Conservation (phyloP, 768 basidiomycete genomes). For the Fomitopsis serialis region DNA sequence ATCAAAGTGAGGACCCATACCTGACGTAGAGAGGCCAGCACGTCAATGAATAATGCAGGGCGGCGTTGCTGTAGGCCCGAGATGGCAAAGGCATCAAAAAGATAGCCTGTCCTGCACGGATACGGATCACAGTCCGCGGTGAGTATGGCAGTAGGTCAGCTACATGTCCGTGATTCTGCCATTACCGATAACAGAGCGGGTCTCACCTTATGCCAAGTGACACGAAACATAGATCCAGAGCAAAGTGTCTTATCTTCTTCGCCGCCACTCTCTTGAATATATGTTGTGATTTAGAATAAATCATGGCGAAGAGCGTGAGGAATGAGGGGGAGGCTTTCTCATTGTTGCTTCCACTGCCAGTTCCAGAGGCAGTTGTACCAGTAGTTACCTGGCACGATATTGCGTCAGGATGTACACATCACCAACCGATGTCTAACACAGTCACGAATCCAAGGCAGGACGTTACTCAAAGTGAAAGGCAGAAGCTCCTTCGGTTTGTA, state of each 20-base stretch:
- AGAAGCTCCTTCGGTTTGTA: too few species aligned
- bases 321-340: too few species aligned
- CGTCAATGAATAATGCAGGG: constrained; percentile 31
- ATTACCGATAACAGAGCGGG: background rate
- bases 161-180: constrained; percentile 5
- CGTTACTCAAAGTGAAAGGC: too few species aligned
- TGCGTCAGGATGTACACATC: too few species aligned
- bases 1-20: constrained; percentile 13
- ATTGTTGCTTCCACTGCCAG: too few species aligned
- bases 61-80: background rate
- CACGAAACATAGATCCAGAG: constrained; percentile 37
- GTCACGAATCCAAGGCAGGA: too few species aligned
- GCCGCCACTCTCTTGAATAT: background rate
- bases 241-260: constrained; percentile 25
- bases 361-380: too few species aligned
- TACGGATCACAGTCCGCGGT: too few species aligned
- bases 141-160: too few species aligned
- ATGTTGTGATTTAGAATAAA: background rate
- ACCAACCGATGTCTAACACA: too few species aligned
- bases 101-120: constrained; percentile 36
- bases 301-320: too few species aligned
- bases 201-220: constrained; percentile 36
- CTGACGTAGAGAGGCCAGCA: constrained; percentile 36
- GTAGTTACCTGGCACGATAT: too few species aligned
- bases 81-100: constrained; percentile 42